Evolutionary conservation across 257 asterid species (phyloP), one percentile per base, ranked within the genome.

Genomic region (Jacaranda copaia): DNA sequence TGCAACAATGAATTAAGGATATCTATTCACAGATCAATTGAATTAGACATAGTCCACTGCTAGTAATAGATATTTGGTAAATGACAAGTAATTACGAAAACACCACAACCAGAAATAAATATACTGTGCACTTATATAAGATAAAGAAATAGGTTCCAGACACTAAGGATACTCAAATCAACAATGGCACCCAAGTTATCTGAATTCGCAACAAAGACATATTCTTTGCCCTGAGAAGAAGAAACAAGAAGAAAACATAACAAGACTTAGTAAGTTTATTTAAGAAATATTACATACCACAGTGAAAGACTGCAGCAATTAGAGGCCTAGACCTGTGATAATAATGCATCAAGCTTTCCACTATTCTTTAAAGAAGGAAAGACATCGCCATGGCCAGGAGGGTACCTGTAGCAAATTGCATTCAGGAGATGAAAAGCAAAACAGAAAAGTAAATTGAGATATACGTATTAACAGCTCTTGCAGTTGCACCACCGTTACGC

Each of bases 381-480:
- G 60, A 96, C 99, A 77, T 96, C 99, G 49, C 99, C 99, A 82
- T 96, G 99, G 80, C 98, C 99, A 70, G 99, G 97, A 43, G 98
- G 99, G 78, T 90, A 91, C 99, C 99, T 91, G 76, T 57, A 81
- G 76, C 77, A 83, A 66, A 79, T 74, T 62, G 38, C 40, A 70
- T 60, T 36, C 73, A 71, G 71, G 73, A 70, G 77, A 52, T 36
- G 42, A 25, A 60, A 76, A 73, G 18, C 20, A 66, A 25, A 70
- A 19, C 39, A 67, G 3, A 58, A 19, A 63, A 49, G 15, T 13
- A 46, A 62, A 74, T 8, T 58, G 56, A 66, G 74, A 46, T n/a
- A 25, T 63, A 43, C 51, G 46, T 58, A 60, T 43, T 52, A 72
- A 67, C 8, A 32, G 58, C 57, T 8, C 74, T 59, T 70, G 20